phyloP scores from a whole-genome alignment of 192 early-diverging fungal species.

The Coemansia sp. region DNA sequence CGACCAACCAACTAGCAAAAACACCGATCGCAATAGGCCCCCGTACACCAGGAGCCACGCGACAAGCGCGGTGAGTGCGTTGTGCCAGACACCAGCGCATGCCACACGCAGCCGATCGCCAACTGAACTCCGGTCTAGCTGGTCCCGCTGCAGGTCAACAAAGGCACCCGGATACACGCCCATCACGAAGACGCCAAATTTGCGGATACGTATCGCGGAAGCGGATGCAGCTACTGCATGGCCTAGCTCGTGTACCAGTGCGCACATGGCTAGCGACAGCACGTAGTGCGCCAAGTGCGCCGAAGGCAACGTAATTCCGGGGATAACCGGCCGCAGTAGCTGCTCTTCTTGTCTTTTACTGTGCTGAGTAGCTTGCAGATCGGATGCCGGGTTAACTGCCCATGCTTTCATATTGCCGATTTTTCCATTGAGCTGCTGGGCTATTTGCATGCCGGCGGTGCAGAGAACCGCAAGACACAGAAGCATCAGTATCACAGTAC shows the following conservation, averaged over 20 bases:
- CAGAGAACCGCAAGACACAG: conserved; percentile 13
- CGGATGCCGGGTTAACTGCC: too few relatives aligned
- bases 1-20: conserved; percentile 19
- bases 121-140: conserved; percentile 17
- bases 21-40: conserved; percentile 15
- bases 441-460: conserved; percentile 28
- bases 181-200: conserved; percentile 32
- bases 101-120: conserved; percentile 24
- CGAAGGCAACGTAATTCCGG: conserved; percentile 40
- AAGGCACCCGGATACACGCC: conserved; percentile 44
- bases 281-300: conserved; percentile 37
- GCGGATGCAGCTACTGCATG: conserved; percentile 31
- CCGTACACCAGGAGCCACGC: conserved; percentile 33
- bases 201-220: conserved; percentile 12
- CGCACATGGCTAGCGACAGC: conserved; percentile 21
- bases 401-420: neutral
- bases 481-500: conserved; percentile 19
- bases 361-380: neutral
- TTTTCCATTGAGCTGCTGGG: neutral
- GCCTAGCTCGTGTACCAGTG: conserved; percentile 38
- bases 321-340: conserved; percentile 35
- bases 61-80: conserved; percentile 21
- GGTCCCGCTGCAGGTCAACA: conserved; percentile 30
- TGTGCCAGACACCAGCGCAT: conserved; percentile 53
- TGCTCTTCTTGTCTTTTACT: neutral